Evolutionary conservation across 2,329 filamentous ascomycete genomes (phyloP).

Genomic region (Lasiodiplodia hormozganensis): DNA sequence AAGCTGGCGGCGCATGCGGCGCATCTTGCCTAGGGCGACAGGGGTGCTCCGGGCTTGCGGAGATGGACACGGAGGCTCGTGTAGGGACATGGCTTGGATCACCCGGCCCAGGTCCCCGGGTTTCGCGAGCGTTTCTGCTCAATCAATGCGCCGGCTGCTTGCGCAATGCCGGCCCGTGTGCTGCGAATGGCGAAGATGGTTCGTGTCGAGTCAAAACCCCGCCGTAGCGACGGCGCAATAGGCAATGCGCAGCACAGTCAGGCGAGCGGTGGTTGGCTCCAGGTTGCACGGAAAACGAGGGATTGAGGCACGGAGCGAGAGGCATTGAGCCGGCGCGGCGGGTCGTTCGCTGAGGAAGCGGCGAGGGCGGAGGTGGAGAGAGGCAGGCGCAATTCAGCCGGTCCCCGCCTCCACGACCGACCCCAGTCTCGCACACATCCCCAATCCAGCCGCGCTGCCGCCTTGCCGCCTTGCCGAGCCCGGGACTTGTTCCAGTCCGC

Average conservation of each 20-base stretch:
- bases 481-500: constrained; percentile 1
- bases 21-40: background rate
- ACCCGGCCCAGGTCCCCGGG: background rate
- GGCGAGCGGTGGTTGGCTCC: background rate
- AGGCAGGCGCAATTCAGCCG: constrained; percentile 10
- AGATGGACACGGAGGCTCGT: background rate
- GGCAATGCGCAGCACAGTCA: background rate
- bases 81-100: background rate
- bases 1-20: background rate
- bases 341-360: background rate
- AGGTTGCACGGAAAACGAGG: background rate
- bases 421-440: background rate
- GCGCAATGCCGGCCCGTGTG: constrained; percentile 2
- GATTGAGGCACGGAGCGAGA: constrained; percentile 10
- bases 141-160: constrained; percentile 13
- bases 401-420: background rate
- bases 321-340: constrained; percentile 15
- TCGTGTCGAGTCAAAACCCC: background rate
- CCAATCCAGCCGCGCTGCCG: background rate
- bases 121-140: background rate
- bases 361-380: constrained; percentile 5
- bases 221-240: background rate
- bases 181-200: background rate
- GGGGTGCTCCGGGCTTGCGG: constrained; percentile 1
- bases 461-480: constrained; percentile 5